Base-by-base conservation (phyloP, 2,329 filamentous ascomycete genomes). In the Purpureocillium lavendulum region DNA sequence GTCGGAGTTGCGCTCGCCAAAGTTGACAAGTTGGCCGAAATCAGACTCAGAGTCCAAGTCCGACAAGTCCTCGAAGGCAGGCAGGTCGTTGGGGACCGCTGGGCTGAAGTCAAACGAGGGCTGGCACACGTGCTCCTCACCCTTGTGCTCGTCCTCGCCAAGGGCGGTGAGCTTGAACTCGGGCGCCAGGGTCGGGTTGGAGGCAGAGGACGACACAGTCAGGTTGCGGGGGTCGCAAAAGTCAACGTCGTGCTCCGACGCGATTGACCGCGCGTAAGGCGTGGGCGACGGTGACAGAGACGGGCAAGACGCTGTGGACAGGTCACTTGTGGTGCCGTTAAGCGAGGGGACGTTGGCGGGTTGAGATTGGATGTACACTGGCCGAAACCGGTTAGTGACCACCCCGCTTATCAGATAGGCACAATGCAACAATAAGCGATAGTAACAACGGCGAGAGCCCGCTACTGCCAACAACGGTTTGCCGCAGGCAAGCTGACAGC, bases 141-240 rank as follows among this genome's bases (percentile, higher is more conserved):
- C 63, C 59, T 67, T 69, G 54, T 73, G 60, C 54, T 84, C 78
- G 61, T 81, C 74, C 53, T 83, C 79, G 37, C 70, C 71, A n/a
- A 85, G 64, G 14, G 73, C 73, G 32, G 79, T 70, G 48, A 85
- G 69, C 44, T 82, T 73, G 49, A 87, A 82, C 49, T 87, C 82
- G 34, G 73, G 64, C 7, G 70, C 64, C 37, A 72, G 56, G 8
- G 66, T 70, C 30, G 70, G 72, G 45, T 68, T 61, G 40, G 71
- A 62, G 54, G 59, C 38, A 57, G 62, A 61, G 39, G 67, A 73
- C 21, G 67, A 72, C 13, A 95, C 86, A 15, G 85, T 94, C 47
- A 96, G 69, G 57, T 94, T 87, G 56, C 89, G 82, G 28, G 90
- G 89, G 58, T 96, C 89, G 64, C 90, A 95, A 61, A 92, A 94